phyloP scores from a whole-genome alignment of 257 asterid genomes.

The Solanum sejunctum region DNA sequence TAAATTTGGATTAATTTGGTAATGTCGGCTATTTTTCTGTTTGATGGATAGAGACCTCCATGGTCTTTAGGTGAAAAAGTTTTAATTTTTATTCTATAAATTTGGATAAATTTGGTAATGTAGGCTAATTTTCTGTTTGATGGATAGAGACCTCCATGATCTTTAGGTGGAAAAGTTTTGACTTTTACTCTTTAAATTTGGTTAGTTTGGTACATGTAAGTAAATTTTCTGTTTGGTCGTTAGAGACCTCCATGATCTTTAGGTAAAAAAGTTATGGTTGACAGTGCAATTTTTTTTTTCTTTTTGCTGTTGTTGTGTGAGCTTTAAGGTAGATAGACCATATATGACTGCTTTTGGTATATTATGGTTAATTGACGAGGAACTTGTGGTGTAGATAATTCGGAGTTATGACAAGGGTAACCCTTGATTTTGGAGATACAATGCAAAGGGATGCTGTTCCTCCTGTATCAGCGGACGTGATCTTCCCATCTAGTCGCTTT shows the following conservation, averaged over 20 bases:
- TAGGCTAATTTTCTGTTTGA: background rate
- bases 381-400: background rate
- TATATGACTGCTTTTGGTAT: background rate
- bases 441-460: constrained; percentile 68
- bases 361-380: background rate
- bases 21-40: background rate
- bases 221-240: background rate
- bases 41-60: background rate
- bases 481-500: constrained; percentile 62
- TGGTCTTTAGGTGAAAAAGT: background rate
- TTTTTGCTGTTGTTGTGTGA: background rate
- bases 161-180: background rate
- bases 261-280: background rate
- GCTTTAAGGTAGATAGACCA: background rate
- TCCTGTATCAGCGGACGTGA: constrained; percentile 77
- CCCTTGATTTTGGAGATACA: constrained; percentile 64
- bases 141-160: background rate
- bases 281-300: background rate
- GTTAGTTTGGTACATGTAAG: background rate
- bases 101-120: background rate
- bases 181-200: background rate
- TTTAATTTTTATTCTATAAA: background rate
- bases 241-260: background rate
- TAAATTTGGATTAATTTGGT: background rate
- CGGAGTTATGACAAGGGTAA: constrained; percentile 57